Conservation (phyloP, 164 flowering plant genomes). For the Tinospora cordifolia region DNA sequence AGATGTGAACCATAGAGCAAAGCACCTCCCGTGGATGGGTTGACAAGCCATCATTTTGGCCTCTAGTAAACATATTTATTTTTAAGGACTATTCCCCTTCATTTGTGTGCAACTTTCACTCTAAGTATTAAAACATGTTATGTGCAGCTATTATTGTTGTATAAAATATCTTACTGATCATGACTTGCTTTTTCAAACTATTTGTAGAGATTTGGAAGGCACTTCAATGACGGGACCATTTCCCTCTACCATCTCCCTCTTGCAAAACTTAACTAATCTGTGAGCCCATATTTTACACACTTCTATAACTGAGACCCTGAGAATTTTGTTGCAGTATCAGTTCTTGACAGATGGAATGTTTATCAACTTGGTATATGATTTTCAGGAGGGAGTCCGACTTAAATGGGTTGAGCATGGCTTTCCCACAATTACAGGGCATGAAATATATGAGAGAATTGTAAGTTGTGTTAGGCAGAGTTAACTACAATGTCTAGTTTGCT, state of each 20-base stretch:
- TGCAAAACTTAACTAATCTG: constrained; percentile 46
- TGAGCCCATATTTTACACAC: constrained; percentile 22
- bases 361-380: neutral
- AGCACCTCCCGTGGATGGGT: no score
- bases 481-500: neutral
- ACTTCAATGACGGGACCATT: constrained; percentile 74
- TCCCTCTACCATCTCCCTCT: constrained; percentile 45
- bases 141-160: no score
- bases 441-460: constrained; percentile 34
- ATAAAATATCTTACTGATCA: no score
- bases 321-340: no score
- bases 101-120: no score
- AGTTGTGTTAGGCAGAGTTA: constrained; percentile 24
- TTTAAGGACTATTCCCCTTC: no score
- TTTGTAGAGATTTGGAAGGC: constrained; percentile 68
- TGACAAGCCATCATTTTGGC: no score
- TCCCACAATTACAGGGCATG: constrained; percentile 50
- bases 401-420: constrained; percentile 32
- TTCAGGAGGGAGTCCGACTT: constrained; percentile 77
- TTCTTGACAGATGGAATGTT: no score
- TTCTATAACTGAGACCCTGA: neutral
- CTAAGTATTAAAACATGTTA: no score
- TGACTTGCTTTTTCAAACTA: no score
- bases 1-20: no score
- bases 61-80: no score